phyloP scores from a whole-genome alignment of 2,329 filamentous ascomycete genomes.

The Trichoderma lentiforme region DNA sequence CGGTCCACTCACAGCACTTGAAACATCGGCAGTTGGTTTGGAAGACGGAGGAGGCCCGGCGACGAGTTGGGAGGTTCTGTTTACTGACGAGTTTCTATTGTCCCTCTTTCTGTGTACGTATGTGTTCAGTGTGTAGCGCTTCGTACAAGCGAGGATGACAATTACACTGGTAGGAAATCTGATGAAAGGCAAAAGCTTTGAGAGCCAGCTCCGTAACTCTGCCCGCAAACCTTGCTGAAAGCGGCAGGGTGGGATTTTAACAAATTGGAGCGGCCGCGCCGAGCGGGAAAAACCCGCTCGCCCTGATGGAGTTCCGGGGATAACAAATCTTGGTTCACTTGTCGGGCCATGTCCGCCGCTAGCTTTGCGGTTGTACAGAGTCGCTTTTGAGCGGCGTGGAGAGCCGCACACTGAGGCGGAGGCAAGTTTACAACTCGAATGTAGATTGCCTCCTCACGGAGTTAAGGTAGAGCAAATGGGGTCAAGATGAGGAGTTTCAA shows the following conservation, averaged over 20 bases:
- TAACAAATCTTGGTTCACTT: not conserved
- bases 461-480: not conserved
- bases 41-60: not conserved
- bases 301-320: not conserved
- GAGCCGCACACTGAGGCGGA: not conserved
- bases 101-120: not conserved
- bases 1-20: conserved; percentile 15
- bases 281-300: conserved; percentile 9
- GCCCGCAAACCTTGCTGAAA: not conserved
- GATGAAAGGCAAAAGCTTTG: not conserved
- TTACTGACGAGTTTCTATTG: not conserved
- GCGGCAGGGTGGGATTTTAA: not conserved
- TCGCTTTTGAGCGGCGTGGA: not conserved
- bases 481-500: not conserved
- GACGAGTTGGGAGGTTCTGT: not conserved
- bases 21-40: not conserved
- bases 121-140: not conserved
- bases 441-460: not conserved
- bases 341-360: too few relatives aligned
- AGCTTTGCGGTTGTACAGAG: not conserved
- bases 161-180: not conserved
- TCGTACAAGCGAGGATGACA: not conserved
- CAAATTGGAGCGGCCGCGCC: conserved; percentile 10
- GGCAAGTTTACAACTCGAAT: not conserved
- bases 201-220: not conserved